Percentiles rank a stretch among this genome's conserved stretches.
phyloP scores from a whole-genome alignment of 176 grass and related monocot genomes.

The Bolboschoenus planiculmis region DNA sequence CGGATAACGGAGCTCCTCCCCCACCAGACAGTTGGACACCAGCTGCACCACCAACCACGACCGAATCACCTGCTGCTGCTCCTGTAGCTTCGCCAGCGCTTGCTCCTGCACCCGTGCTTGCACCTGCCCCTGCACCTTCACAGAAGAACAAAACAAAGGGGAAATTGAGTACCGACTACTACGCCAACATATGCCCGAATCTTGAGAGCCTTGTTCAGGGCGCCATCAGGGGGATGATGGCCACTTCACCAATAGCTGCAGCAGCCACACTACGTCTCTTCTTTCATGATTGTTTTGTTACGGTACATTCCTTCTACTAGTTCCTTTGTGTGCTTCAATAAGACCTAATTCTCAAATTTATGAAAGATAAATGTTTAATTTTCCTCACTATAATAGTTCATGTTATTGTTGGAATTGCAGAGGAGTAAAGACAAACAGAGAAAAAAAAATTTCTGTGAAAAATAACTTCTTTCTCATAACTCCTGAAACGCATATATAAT shows the following conservation, averaged over 20 bases:
- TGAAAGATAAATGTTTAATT: no score
- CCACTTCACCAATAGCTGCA: slow-evolving; percentile 21
- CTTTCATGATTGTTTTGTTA: slow-evolving; percentile 60
- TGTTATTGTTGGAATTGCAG: no score
- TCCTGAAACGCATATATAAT: no score
- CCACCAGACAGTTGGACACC: neutral
- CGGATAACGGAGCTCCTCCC: neutral
- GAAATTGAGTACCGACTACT: slow-evolving; percentile 11
- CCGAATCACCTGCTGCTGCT: neutral
- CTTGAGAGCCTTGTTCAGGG: slow-evolving; percentile 43
- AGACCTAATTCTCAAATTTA: no score
- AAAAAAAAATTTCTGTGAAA: no score
- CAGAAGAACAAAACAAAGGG: no score
- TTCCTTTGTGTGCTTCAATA: neutral
- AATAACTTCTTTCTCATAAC: no score
- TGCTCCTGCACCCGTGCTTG: neutral
- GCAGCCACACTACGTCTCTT: slow-evolving; percentile 43
- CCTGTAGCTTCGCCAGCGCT: neutral
- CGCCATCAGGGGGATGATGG: slow-evolving; percentile 25
- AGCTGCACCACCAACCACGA: neutral
- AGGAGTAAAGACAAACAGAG: no score
- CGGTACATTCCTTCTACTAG: neutral
- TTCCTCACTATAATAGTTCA: neutral
- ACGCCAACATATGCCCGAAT: slow-evolving; percentile 41
- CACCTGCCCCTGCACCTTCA: neutral